phyloP scores from a whole-genome alignment of 768 basidiomycete species.

The Podaxis pistillaris region DNA sequence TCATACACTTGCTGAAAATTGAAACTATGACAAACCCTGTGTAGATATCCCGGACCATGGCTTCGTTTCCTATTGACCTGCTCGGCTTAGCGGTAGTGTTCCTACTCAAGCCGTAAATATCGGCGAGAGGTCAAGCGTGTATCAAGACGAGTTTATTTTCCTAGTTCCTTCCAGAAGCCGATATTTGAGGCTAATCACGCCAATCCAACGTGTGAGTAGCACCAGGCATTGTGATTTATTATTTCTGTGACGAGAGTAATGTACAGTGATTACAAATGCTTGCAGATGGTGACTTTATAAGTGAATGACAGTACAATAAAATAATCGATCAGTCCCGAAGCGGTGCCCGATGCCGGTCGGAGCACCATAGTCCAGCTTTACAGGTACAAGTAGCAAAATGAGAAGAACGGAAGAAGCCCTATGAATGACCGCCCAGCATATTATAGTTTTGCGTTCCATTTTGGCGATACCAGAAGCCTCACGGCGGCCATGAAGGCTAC shows the following conservation, averaged over 20 bases:
- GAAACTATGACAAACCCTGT: no score
- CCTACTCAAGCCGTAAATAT: no score
- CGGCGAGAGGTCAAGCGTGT: no score
- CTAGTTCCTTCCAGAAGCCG: no score
- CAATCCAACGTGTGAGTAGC: neutral
- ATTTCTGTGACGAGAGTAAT: neutral
- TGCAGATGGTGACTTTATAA: neutral
- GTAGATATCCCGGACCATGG: no score
- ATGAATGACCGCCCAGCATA: neutral
- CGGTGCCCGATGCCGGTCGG: neutral
- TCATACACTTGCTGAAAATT: no score
- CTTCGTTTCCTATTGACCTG: no score
- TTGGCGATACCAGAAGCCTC: conserved; percentile 23
- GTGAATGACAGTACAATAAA: neutral
- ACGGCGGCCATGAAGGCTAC: conserved; percentile 25
- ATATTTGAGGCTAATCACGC: no score
- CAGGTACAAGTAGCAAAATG: neutral
- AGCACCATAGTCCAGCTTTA: neutral
- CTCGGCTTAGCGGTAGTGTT: no score
- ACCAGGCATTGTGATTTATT: neutral
- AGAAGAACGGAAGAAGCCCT: no score
- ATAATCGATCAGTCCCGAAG: neutral
- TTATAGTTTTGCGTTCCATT: conserved; percentile 25
- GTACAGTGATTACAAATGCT: neutral
- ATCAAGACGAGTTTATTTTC: no score